phyloP scores from a whole-genome alignment of 805 yeast genomes.

The Isabelozyma heimii region DNA sequence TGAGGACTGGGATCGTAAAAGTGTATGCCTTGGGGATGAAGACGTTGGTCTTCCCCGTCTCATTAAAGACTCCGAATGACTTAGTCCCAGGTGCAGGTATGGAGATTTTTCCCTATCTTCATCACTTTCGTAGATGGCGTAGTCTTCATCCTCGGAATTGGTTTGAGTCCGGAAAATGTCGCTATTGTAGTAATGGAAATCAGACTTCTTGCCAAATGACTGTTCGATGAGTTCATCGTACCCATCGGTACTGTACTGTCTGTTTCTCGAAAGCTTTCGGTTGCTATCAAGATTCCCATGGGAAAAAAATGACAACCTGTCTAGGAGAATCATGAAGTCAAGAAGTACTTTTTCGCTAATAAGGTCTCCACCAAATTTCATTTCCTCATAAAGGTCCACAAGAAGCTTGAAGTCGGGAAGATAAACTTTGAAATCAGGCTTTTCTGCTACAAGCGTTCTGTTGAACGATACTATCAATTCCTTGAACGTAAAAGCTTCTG shows the following conservation, averaged over 20 bases:
- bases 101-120: not conserved
- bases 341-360: conserved; percentile 59
- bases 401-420: conserved; percentile 8
- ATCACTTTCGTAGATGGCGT: conserved; percentile 6
- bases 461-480: conserved; percentile 39
- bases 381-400: conserved; percentile 58
- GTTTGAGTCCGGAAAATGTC: not conserved
- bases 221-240: not conserved
- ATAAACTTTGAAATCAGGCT: conserved; percentile 2
- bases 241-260: not conserved
- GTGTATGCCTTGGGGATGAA: too few species aligned
- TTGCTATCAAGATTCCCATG: conserved; percentile 1
- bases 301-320: conserved; percentile 13
- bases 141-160: conserved; percentile 3
- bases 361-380: conserved; percentile 63
- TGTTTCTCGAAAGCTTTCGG: not conserved
- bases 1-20: too few species aligned
- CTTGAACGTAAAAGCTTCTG: conserved; percentile 38
- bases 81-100: not conserved
- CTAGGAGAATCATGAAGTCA: conserved; percentile 47
- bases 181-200: not conserved
- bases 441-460: conserved; percentile 8
- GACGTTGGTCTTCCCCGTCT: not conserved
- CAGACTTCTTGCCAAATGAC: not conserved
- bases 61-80: not conserved